These are phyloP conservation scores for Penicillium psychrosexuale DNA, from an alignment of 2,329 filamentous ascomycete genomes.

Conservation along the genomic window DNA sequence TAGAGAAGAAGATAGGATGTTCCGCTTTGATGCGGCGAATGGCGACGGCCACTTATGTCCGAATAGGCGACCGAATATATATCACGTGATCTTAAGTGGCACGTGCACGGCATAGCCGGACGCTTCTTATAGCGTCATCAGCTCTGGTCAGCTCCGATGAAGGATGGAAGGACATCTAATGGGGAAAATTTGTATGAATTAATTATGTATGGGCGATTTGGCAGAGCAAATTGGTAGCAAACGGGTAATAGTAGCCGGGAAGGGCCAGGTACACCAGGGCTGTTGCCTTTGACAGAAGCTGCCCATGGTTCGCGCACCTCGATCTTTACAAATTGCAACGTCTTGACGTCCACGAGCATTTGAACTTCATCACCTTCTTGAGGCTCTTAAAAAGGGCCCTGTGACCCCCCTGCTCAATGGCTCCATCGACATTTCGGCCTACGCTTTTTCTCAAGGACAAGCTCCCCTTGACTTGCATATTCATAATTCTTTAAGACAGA, in stretches of 20 bases:
- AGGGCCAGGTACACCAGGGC: not conserved
- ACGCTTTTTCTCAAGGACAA: not conserved
- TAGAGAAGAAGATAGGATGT: constrained; percentile 16
- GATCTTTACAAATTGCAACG: not conserved
- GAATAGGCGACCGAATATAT: constrained; percentile 17
- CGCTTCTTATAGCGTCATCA: not conserved
- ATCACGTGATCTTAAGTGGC: constrained; percentile 18
- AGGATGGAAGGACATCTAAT: not conserved
- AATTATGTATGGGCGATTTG: not conserved
- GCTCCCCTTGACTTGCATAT: not conserved
- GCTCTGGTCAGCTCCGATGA: not conserved
- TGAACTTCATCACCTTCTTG: not conserved
- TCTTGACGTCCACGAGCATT: not conserved
- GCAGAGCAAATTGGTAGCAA: not conserved
- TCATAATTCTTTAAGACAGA: not conserved
- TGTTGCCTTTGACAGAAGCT: not conserved
- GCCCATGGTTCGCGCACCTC: not conserved
- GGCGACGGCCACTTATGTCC: constrained; percentile 29
- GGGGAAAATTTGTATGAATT: not conserved
- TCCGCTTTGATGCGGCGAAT: constrained; percentile 34
- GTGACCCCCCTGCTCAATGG: not conserved
- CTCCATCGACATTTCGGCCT: not conserved
- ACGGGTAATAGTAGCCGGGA: not conserved
- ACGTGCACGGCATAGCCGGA: not conserved
- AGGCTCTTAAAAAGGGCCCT: too few species aligned